Evolutionary conservation across 257 asterid species (phyloP).

Genomic region (Primulina eburnea): DNA sequence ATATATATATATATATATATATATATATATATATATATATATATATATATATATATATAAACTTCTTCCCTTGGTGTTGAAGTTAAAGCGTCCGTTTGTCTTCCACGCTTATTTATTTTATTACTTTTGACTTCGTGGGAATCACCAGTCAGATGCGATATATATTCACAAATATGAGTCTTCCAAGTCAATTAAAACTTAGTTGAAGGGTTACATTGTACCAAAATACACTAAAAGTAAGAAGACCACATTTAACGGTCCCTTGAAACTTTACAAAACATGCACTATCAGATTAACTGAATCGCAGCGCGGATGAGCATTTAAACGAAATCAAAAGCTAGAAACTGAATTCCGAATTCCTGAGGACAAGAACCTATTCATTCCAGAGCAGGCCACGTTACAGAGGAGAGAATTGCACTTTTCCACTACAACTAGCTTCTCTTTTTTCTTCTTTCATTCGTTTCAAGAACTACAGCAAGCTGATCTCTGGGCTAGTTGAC

Average conservation of each 20-base stretch:
- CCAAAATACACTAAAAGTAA: background rate
- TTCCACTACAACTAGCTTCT: background rate
- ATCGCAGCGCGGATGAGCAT: background rate
- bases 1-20: too few relatives aligned
- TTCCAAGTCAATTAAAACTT: background rate
- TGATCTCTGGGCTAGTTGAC: constrained; percentile 53
- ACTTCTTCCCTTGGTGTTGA: too few relatives aligned
- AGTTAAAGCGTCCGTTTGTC: too few relatives aligned
- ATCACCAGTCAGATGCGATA: too few relatives aligned
- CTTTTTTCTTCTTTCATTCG: constrained; percentile 4
- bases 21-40: too few relatives aligned
- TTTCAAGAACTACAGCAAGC: constrained; percentile 77
- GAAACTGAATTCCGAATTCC: constrained; percentile 2
- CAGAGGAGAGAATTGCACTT: constrained; percentile 26
- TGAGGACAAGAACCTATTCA: constrained; percentile 17
- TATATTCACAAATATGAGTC: too few relatives aligned
- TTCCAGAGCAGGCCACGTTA: constrained; percentile 23
- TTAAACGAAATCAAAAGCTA: background rate
- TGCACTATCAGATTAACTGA: background rate
- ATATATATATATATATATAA: too few relatives aligned
- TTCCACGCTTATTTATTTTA: too few relatives aligned
- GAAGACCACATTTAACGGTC: background rate
- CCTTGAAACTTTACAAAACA: background rate
- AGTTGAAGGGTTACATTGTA: background rate
- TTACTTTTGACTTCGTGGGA: too few relatives aligned